Percentiles rank a stretch among this genome's conserved stretches.
Evolutionary conservation across 2,329 filamentous ascomycete species (phyloP).

Genomic region (Paecilomyces fulvus): DNA sequence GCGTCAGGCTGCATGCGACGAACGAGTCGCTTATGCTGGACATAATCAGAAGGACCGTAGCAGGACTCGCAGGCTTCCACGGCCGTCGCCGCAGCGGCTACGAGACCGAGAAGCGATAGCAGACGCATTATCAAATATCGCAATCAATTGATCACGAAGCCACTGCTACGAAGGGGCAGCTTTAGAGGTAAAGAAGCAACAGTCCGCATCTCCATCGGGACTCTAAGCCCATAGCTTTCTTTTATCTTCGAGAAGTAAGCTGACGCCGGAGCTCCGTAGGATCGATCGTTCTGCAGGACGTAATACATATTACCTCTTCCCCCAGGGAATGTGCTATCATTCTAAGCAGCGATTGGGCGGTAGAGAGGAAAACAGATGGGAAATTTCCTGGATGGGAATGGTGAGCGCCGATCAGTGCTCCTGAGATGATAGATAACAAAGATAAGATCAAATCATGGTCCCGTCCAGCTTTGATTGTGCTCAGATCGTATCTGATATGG

Average conservation of each 20-base stretch:
- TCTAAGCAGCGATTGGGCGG: background rate
- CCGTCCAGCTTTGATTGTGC: background rate
- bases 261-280: background rate
- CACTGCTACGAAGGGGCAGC: background rate
- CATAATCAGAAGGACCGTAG: slow-evolving; percentile 10
- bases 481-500: background rate
- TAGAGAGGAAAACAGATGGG: background rate
- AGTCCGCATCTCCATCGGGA: background rate
- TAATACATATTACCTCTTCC: background rate
- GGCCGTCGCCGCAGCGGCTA: background rate
- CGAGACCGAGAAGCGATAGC: slow-evolving; percentile 3
- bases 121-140: background rate
- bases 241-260: background rate
- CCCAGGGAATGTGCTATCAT: background rate
- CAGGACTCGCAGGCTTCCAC: slow-evolving; percentile 11
- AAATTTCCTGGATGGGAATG: background rate
- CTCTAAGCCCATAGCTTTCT: background rate
- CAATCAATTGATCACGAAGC: background rate
- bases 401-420: background rate
- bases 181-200: background rate
- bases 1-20: slow-evolving; percentile 15
- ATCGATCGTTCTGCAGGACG: background rate
- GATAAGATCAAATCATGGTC: background rate
- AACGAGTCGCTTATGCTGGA: slow-evolving; percentile 10
- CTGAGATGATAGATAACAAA: background rate